Evolutionary conservation across 2,329 filamentous ascomycete species (phyloP).

Genomic region (Byssoonygena ceratinophila): DNA sequence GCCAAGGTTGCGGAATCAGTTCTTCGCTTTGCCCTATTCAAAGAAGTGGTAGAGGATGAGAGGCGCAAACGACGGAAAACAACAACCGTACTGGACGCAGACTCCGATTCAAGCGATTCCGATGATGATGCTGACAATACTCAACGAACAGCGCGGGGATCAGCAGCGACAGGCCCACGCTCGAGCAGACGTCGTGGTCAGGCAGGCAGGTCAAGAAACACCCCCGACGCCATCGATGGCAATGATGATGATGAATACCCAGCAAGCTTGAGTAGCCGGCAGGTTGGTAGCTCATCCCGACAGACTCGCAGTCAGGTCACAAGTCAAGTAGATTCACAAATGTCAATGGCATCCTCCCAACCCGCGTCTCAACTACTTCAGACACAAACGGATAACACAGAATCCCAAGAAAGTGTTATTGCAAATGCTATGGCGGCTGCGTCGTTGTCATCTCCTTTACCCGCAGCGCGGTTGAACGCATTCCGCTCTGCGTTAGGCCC

Average conservation of each 20-base stretch:
- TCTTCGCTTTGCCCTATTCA: constrained; percentile 89
- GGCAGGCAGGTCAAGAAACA: constrained; percentile 25
- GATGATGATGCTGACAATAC: constrained; percentile 26
- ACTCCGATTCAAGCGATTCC: constrained; percentile 41
- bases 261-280: constrained; percentile 26
- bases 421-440: constrained; percentile 17
- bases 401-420: constrained; percentile 12
- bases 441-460: constrained; percentile 44
- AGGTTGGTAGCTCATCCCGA: constrained; percentile 23
- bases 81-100: constrained; percentile 54
- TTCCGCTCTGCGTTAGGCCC: constrained; percentile 78
- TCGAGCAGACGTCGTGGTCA: constrained; percentile 23
- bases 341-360: constrained; percentile 69
- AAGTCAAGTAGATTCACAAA: constrained; percentile 40
- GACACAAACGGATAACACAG: constrained; percentile 37
- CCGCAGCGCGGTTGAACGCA: constrained; percentile 51
- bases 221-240: constrained; percentile 44
- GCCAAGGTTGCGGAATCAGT: constrained; percentile 80
- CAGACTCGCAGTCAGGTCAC: constrained; percentile 32
- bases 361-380: constrained; percentile 60
- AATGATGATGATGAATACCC: constrained; percentile 37
- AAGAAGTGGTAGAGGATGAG: constrained; percentile 72
- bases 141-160: constrained; percentile 13
- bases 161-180: constrained; percentile 25
- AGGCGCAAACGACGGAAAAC: constrained; percentile 76